Evolutionary conservation across 1,284 basidiomycete genomes (phyloP).

Genomic region (Papiliotrema flavescens): DNA sequence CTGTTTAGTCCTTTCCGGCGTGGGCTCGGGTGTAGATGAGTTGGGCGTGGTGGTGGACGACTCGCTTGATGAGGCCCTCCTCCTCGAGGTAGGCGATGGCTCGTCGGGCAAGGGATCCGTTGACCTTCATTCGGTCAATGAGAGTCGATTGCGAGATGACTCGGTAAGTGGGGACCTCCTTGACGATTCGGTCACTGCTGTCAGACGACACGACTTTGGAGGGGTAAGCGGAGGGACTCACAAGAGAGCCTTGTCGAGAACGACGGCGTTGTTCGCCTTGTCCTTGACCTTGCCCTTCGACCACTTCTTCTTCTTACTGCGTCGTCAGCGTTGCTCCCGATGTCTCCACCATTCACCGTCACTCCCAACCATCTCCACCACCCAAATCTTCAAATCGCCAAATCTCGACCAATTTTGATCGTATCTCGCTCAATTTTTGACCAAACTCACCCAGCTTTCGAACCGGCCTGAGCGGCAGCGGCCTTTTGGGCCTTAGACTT

Average conservation of each 20-base stretch:
- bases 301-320: constrained; percentile 98
- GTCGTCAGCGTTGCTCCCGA: background rate
- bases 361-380: background rate
- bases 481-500: constrained; percentile 50
- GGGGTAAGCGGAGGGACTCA: constrained; percentile 20
- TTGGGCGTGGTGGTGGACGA: constrained; percentile 94
- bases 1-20: constrained; percentile 42
- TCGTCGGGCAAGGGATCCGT: constrained; percentile 88
- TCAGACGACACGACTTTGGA: constrained; percentile 1
- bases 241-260: constrained; percentile 73
- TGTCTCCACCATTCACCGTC: background rate
- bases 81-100: constrained; percentile 92
- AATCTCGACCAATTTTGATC: background rate
- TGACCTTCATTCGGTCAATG: constrained; percentile 86
- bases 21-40: constrained; percentile 63
- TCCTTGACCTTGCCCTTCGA: constrained; percentile 99
- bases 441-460: constrained; percentile 47
- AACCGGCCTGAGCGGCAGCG: constrained; percentile 50
- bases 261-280: constrained; percentile 85
- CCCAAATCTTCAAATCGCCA: background rate
- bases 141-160: constrained; percentile 97
- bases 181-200: constrained; percentile 87
- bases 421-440: background rate
- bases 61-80: constrained; percentile 92
- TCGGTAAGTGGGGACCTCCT: constrained; percentile 99